These are phyloP conservation scores for Mycena galericulata DNA, from an alignment of 768 basidiomycete genomes.

Conservation along the genomic window DNA sequence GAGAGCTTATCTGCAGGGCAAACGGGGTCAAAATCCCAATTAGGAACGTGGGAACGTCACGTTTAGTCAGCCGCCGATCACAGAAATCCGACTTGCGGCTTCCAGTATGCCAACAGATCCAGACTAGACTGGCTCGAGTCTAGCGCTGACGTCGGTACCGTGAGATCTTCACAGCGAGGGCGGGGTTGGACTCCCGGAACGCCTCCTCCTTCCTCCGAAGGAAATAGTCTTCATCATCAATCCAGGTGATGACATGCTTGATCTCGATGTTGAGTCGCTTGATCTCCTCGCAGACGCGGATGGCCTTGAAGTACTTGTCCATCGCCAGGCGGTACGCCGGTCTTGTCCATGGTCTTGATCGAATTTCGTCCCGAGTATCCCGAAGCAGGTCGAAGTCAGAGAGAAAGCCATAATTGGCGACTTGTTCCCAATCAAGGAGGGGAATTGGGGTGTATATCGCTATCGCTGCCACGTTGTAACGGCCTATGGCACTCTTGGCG, in stretches of 20 bases:
- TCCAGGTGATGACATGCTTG: constrained; percentile 27
- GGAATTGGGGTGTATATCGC: constrained; percentile 6
- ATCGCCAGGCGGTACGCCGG: not conserved
- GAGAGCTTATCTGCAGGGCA: no score
- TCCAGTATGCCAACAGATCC: no score
- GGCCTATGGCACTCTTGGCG: constrained; percentile 29
- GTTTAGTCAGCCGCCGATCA: no score
- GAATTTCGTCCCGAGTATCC: not conserved
- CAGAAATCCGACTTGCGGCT: no score
- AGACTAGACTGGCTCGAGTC: no score
- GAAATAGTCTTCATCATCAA: constrained; percentile 31
- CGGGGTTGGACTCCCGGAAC: not conserved
- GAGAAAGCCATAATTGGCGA: not conserved
- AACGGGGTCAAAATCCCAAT: no score
- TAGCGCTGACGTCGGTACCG: no score
- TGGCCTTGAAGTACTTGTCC: constrained; percentile 30
- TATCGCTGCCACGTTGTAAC: constrained; percentile 31
- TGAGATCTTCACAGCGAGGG: no score
- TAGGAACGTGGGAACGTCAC: no score
- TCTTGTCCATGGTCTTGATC: not conserved
- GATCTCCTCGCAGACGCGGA: constrained; percentile 39
- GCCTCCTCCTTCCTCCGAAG: not conserved
- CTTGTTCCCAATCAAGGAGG: not conserved
- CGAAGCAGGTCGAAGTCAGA: not conserved
- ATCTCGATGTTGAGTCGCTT: constrained; percentile 39